These are phyloP conservation scores for Lachnellula cervina DNA, from an alignment of 2,329 filamentous ascomycete genomes.

Conservation along the genomic window DNA sequence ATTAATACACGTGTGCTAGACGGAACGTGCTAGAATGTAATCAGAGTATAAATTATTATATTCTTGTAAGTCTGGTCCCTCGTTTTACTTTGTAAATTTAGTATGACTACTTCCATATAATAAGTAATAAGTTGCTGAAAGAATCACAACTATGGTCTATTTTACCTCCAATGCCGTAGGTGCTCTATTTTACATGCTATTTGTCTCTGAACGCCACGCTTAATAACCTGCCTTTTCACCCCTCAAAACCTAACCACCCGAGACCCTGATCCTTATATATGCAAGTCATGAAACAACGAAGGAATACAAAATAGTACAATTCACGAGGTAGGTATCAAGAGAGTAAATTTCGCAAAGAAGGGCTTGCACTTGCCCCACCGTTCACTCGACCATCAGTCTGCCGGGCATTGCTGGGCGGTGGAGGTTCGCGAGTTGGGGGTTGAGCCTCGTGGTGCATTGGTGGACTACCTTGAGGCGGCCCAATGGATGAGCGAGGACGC, in stretches of 20 bases:
- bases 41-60: too few relatives aligned
- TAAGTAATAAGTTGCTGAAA: too few relatives aligned
- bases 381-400: conserved; percentile 40
- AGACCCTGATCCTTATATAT: conserved; percentile 2
- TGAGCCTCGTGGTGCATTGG: conserved; percentile 27
- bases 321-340: conserved; percentile 42
- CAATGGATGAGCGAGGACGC: conserved; percentile 38
- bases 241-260: not conserved
- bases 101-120: too few relatives aligned
- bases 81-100: too few relatives aligned
- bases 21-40: too few relatives aligned
- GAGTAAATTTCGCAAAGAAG: conserved; percentile 69
- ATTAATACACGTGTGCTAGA: too few relatives aligned
- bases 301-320: not conserved
- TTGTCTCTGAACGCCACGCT: conserved; percentile 18
- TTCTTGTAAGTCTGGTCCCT: too few relatives aligned
- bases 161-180: not conserved
- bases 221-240: conserved; percentile 2
- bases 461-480: conserved; percentile 25
- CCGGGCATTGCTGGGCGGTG: conserved; percentile 25
- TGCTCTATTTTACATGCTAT: conserved; percentile 4
- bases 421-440: conserved; percentile 24
- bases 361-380: conserved; percentile 52
- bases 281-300: not conserved
- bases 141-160: not conserved